phyloP scores from a whole-genome alignment of 768 basidiomycete genomes.

The Pholiota conissans region DNA sequence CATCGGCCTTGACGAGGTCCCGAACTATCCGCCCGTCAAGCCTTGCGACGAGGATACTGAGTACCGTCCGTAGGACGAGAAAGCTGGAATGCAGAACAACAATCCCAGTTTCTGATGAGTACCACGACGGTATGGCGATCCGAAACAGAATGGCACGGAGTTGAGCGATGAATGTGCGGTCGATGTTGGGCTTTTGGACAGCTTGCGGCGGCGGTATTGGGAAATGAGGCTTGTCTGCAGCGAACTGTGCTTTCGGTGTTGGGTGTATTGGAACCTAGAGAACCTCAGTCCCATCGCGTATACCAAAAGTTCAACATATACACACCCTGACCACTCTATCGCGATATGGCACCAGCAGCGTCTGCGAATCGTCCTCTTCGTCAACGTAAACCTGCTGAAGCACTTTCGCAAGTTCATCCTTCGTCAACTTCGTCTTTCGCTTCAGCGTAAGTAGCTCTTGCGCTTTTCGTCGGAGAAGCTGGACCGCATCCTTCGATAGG shows the following conservation, averaged over 20 bases:
- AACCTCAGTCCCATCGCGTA: too few species aligned
- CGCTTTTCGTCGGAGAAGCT: conserved; percentile 20
- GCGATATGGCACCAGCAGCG: conserved; percentile 65
- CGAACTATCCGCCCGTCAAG: conserved; percentile 90
- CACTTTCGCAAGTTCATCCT: conserved; percentile 44
- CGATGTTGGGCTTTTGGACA: conserved; percentile 62
- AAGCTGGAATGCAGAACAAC: conserved; percentile 81
- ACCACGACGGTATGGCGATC: conserved; percentile 63
- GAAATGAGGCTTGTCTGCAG: conserved; percentile 57
- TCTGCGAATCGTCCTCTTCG: conserved; percentile 57
- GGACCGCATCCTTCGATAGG: conserved; percentile 30
- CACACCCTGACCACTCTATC: conserved; percentile 64
- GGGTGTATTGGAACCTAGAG: conserved; percentile 45
- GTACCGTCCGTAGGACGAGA: conserved; percentile 80
- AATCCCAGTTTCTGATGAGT: conserved; percentile 71
- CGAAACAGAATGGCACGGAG: conserved; percentile 71
- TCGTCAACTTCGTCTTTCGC: conserved; percentile 24
- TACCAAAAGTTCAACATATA: background rate
- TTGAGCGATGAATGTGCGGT: conserved; percentile 68
- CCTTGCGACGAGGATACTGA: conserved; percentile 85
- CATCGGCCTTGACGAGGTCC: conserved; percentile 87
- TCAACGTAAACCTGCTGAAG: conserved; percentile 65
- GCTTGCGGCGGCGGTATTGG: conserved; percentile 48
- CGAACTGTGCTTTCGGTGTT: conserved; percentile 49
- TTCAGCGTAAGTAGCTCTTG: conserved; percentile 16